Conservation (phyloP, 73 alveolate species). For the Paramecium octaurelia region DNA sequence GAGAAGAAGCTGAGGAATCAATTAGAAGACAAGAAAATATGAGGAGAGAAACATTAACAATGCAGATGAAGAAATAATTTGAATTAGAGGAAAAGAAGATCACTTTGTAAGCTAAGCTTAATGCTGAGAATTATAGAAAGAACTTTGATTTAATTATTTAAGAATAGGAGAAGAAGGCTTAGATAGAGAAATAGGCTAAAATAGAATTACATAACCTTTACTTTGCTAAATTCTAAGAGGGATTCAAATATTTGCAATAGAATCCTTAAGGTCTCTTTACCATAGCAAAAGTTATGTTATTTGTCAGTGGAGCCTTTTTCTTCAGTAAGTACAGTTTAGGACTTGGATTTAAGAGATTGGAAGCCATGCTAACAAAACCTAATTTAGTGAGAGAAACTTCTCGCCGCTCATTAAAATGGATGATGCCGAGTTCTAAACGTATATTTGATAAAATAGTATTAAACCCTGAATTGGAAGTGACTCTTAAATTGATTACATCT, state of each 20-base stretch:
- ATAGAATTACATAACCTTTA: slow-evolving; percentile 64
- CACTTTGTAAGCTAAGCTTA: not conserved
- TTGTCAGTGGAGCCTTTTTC: slow-evolving; percentile 69
- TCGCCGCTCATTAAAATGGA: slow-evolving; percentile 53
- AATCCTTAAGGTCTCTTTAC: slow-evolving; percentile 68
- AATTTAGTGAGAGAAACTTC: slow-evolving; percentile 78
- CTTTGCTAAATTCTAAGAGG: slow-evolving; percentile 62
- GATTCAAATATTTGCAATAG: slow-evolving; percentile 59
- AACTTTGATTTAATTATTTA: slow-evolving; percentile 61
- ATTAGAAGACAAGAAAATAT: slow-evolving; percentile 36
- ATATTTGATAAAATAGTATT: slow-evolving; percentile 74
- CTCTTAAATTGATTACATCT: slow-evolving; percentile 69
- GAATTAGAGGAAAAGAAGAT: slow-evolving; percentile 49
- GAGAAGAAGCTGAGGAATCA: slow-evolving; percentile 62
- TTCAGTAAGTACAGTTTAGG: slow-evolving; percentile 62
- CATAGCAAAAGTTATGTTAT: slow-evolving; percentile 56
- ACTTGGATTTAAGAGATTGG: slow-evolving; percentile 51
- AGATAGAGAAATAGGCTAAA: slow-evolving; percentile 68
- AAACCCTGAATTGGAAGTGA: slow-evolving; percentile 64
- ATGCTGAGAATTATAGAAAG: slow-evolving; percentile 51
- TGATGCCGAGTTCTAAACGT: slow-evolving; percentile 54
- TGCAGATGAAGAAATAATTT: slow-evolving; percentile 32
- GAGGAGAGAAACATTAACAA: not conserved
- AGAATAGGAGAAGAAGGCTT: slow-evolving; percentile 60
- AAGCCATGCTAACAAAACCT: slow-evolving; percentile 72